Evolutionary conservation across 1,284 basidiomycete species (phyloP), one percentile per base, ranked within the genome.

Genomic region (Trichosporon sp.): DNA sequence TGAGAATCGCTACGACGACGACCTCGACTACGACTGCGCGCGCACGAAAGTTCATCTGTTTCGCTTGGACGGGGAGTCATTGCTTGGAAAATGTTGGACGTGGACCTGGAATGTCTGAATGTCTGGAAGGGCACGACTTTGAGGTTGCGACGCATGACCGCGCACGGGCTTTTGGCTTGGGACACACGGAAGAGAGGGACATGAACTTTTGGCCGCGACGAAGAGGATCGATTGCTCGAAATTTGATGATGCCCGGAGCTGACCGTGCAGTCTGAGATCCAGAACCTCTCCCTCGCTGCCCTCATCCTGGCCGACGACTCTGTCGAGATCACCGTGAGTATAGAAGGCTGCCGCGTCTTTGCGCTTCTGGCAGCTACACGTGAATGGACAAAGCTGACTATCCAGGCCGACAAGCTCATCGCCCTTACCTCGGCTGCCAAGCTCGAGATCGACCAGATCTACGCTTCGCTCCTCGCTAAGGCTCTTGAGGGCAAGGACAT

Each of bases 401-500:
- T 52, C 49, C 75, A 96, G 92, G 82, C 92, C 69, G 95, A 97
- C 80, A 97, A 96, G 85, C 91, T 98, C 80, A 71, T 85, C 62
- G 84, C 92, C 63, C 82, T 98, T 77, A 92, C 90, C 74, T 81
- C 80, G 64, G 94, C 92, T 62, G 95, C 95, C 65, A 83, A 84
- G 69, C 85, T 92, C 68, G 93, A 97, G 60, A 80, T 97, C 68
- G 96, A 99, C 84, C 87, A 93, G 69, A 99, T 99, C 85, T 99
- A 95, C 95, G 94, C 95, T 67, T 83, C 88, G 57, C 89, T 99
- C 74, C 89, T 99, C 77, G 90, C 95, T 73, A 99, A 98, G 83
- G 95, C 95, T 37, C 88, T 99, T 62, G 95, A 96, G 84, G 95
- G 95, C 76, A 97, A 96, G 87, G 88, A 98, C 83, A 86, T 98